These are phyloP conservation scores for Parathielavia appendiculata DNA, from an alignment of 495 filamentous ascomycete genomes.

Conservation along the genomic window DNA sequence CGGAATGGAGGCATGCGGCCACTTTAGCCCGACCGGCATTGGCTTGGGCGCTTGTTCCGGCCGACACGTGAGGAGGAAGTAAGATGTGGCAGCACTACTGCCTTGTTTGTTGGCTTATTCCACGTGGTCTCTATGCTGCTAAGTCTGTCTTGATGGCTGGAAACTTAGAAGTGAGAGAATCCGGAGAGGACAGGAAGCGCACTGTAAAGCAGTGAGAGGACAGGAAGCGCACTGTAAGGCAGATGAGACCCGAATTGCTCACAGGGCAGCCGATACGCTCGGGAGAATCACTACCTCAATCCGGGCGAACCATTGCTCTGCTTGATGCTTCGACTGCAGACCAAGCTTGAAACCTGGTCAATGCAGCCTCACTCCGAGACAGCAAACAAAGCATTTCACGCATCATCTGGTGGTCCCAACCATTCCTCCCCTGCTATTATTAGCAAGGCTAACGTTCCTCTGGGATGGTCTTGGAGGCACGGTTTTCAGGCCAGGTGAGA, in stretches of 20 bases:
- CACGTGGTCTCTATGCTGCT: slow-evolving; percentile 2
- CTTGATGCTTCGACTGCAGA: neutral
- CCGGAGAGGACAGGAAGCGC: neutral
- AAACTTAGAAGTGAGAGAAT: no score
- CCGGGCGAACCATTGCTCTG: neutral
- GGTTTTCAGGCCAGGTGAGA: neutral
- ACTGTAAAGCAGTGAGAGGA: neutral
- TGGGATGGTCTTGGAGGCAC: neutral
- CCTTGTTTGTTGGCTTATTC: neutral
- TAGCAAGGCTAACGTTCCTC: neutral
- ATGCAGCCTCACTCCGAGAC: neutral
- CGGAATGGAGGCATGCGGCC: slow-evolving; percentile 15
- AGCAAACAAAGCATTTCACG: neutral
- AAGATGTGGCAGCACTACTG: neutral
- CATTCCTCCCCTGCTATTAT: neutral
- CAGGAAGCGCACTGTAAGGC: neutral
- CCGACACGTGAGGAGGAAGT: neutral
- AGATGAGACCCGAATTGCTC: neutral
- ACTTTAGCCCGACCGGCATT: slow-evolving; percentile 12
- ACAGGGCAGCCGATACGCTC: neutral
- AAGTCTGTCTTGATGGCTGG: neutral
- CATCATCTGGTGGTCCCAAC: neutral
- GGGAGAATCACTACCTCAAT: neutral
- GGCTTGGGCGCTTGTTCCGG: slow-evolving; percentile 2
- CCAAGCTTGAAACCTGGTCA: neutral